Percentiles rank a stretch among this genome's conserved stretches.
Evolutionary conservation across 2,329 filamentous ascomycete genomes (phyloP).

Genomic region (Epichloe hybrida): DNA sequence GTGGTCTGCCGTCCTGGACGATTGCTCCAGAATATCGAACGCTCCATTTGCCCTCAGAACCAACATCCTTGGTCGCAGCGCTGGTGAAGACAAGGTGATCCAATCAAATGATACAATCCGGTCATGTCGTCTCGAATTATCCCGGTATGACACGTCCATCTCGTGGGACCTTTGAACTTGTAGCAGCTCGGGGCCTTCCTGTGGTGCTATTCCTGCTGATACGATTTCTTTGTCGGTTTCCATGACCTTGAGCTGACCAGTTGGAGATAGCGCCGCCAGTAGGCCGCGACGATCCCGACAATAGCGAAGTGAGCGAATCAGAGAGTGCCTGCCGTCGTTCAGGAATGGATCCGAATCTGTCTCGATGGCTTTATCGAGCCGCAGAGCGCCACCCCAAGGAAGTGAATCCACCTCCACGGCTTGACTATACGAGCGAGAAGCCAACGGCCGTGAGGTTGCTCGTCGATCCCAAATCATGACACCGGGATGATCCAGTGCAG

Average conservation of each 20-base stretch:
- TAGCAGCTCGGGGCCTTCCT: slow-evolving; percentile 43
- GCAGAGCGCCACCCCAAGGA: slow-evolving; percentile 48
- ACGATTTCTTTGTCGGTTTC: slow-evolving; percentile 42
- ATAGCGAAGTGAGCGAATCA: slow-evolving; percentile 49
- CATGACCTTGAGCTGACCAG: slow-evolving; percentile 49
- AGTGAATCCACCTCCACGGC: slow-evolving; percentile 47
- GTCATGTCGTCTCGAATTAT: slow-evolving; percentile 38
- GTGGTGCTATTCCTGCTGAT: slow-evolving; percentile 21
- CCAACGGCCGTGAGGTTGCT: slow-evolving; percentile 37
- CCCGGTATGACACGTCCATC: slow-evolving; percentile 46
- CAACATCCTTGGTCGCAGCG: slow-evolving; percentile 42
- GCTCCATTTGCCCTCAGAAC: slow-evolving; percentile 46
- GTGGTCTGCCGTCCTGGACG: slow-evolving; percentile 43
- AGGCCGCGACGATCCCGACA: slow-evolving; percentile 48
- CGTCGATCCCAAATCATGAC: slow-evolving; percentile 70
- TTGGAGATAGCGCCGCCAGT: slow-evolving; percentile 46
- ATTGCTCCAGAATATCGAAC: slow-evolving; percentile 49
- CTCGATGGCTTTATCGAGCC: slow-evolving; percentile 43
- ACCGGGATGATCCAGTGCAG: slow-evolving; percentile 58
- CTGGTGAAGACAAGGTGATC: slow-evolving; percentile 44
- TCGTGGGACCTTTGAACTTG: slow-evolving; percentile 47
- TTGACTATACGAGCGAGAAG: slow-evolving; percentile 40
- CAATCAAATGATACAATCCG: slow-evolving; percentile 57
- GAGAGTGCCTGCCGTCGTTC: slow-evolving; percentile 42
- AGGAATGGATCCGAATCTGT: slow-evolving; percentile 36